Conservation (phyloP, 2,329 filamentous ascomycete genomes). For the Aspergillus jensenii region DNA sequence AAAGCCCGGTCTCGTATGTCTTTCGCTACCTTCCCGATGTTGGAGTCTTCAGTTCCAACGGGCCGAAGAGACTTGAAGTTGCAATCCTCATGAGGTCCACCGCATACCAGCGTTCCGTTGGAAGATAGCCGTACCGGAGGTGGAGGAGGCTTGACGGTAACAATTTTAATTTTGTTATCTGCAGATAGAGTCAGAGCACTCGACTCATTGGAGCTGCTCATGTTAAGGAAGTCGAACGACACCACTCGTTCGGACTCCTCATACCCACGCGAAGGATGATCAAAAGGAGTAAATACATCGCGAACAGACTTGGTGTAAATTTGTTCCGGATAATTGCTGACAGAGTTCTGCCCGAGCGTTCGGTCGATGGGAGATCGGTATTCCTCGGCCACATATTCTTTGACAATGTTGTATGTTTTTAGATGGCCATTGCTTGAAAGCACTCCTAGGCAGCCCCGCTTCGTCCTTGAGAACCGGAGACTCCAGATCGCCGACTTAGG, state of each 20-base stretch:
- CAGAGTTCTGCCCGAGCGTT: slow-evolving; percentile 41
- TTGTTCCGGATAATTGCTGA: slow-evolving; percentile 42
- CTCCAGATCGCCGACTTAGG: slow-evolving; percentile 59
- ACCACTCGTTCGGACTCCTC: slow-evolving; percentile 53
- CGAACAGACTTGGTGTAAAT: slow-evolving; percentile 48
- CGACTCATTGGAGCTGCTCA: slow-evolving; percentile 48
- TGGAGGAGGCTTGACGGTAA: slow-evolving; percentile 47
- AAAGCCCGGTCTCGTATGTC: slow-evolving; percentile 28
- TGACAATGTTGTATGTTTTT: slow-evolving; percentile 56
- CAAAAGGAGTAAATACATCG: slow-evolving; percentile 46
- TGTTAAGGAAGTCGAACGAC: slow-evolving; percentile 61
- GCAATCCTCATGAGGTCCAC: slow-evolving; percentile 24
- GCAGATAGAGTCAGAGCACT: slow-evolving; percentile 54
- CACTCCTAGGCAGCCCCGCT: slow-evolving; percentile 58
- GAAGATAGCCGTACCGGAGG: slow-evolving; percentile 40
- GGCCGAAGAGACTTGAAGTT: slow-evolving; percentile 36
- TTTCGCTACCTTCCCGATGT: slow-evolving; percentile 30
- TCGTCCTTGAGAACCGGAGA: slow-evolving; percentile 59
- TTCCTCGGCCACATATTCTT: slow-evolving; percentile 48
- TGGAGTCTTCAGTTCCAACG: slow-evolving; percentile 24
- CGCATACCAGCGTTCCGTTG: slow-evolving; percentile 35
- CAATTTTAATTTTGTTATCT: slow-evolving; percentile 51
- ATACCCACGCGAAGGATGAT: slow-evolving; percentile 44
- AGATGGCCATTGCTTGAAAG: slow-evolving; percentile 61
- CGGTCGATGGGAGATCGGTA: slow-evolving; percentile 40